A percentile compares a stretch with the other conserved stretches of the same genome.
Conservation (phyloP, 768 basidiomycete genomes). For the Tricholoma furcatifolium region DNA sequence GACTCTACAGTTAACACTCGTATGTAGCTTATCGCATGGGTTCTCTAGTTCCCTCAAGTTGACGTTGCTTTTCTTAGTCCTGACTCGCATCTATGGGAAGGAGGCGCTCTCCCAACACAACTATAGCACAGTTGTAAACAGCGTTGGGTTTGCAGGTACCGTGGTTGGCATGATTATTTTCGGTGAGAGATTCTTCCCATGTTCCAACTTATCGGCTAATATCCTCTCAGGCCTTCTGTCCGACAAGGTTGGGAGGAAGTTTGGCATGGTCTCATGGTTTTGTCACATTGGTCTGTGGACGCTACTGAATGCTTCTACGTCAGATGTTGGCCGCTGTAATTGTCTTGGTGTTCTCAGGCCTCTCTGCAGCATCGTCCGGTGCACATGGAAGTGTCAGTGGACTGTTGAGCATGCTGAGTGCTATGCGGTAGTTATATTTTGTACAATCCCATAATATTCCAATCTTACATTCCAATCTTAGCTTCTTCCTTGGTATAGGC, state of each 20-base stretch:
- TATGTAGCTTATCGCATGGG: background rate
- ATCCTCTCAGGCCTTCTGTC: constrained; percentile 4
- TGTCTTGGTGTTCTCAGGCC: constrained; percentile 53
- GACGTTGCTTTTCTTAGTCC: background rate
- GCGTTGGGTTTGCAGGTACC: constrained; percentile 11
- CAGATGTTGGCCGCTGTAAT: background rate
- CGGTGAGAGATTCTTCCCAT: background rate
- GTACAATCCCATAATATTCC: background rate
- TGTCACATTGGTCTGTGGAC: background rate
- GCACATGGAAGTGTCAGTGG: constrained; percentile 65
- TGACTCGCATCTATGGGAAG: constrained; percentile 11
- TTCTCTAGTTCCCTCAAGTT: background rate
- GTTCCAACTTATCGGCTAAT: background rate
- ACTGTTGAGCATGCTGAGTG: constrained; percentile 71
- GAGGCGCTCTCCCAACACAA: constrained; percentile 6
- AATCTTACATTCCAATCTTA: constrained; percentile 21
- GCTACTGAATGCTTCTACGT: background rate
- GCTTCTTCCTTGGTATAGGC: constrained; percentile 88
- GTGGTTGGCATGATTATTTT: constrained; percentile 11
- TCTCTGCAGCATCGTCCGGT: constrained; percentile 80
- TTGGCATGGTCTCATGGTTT: constrained; percentile 9
- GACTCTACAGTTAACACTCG: constrained; percentile 7
- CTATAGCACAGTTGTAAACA: constrained; percentile 12
- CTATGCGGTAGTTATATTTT: constrained; percentile 55
- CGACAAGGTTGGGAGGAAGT: constrained; percentile 12